Conservation (phyloP, 1,139 yeast species). For the Debaryomyces subglobosus region DNA sequence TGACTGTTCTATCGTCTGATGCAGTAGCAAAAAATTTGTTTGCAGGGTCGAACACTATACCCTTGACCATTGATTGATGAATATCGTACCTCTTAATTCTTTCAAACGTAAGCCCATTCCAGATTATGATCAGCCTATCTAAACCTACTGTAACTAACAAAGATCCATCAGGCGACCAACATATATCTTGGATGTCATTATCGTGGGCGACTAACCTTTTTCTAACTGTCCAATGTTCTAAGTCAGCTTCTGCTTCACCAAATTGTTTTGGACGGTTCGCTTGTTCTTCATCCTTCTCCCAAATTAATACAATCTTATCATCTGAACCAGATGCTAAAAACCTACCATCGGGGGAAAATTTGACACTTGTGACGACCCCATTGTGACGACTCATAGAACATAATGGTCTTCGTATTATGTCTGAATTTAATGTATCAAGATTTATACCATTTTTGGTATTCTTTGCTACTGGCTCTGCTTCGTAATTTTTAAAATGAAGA, state of each 20-base stretch:
- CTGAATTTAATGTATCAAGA: constrained; percentile 30
- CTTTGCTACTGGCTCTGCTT: constrained; percentile 11
- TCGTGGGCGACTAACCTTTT: constrained; percentile 94
- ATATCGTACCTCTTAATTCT: constrained; percentile 85
- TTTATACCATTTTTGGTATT: constrained; percentile 5
- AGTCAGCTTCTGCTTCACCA: constrained; percentile 60
- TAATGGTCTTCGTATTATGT: constrained; percentile 55
- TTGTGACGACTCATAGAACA: constrained; percentile 84
- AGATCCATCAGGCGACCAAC: constrained; percentile 96
- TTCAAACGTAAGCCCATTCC: constrained; percentile 94
- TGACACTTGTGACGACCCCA: constrained; percentile 92
- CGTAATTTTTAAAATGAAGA: constrained; percentile 20
- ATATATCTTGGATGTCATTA: constrained; percentile 94
- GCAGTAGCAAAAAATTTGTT: constrained; percentile 96
- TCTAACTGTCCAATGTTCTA: constrained; percentile 92
- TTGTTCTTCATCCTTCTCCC: constrained; percentile 84
- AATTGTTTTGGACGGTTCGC: constrained; percentile 45
- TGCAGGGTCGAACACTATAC: constrained; percentile 96
- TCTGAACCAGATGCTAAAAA: constrained; percentile 95
- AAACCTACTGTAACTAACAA: constrained; percentile 90
- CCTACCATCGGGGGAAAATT: constrained; percentile 89
- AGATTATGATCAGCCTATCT: constrained; percentile 86
- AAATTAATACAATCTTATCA: constrained; percentile 84
- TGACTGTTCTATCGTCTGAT: constrained; percentile 89
- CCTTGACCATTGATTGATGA: constrained; percentile 95